These are phyloP conservation scores for Helotiales sp. DNA, from an alignment of 2,329 filamentous ascomycete genomes.

Conservation along the genomic window DNA sequence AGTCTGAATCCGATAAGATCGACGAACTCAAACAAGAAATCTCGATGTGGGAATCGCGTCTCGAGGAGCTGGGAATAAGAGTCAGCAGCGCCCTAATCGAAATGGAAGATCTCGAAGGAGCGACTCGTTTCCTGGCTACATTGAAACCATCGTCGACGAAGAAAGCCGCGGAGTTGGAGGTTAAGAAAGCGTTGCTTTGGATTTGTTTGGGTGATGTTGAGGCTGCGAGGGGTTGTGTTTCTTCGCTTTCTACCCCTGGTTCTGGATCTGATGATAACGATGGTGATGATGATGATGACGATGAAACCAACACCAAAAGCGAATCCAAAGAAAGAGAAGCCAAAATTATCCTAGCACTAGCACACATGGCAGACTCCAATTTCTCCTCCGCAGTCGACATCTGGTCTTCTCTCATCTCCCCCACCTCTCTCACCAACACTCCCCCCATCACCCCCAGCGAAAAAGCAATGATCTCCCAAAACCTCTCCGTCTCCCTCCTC, in stretches of 20 bases:
- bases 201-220: constrained; percentile 76
- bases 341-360: constrained; percentile 63
- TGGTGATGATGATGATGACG: constrained; percentile 5
- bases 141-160: constrained; percentile 40
- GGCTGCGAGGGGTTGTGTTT: constrained; percentile 59
- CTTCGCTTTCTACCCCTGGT: constrained; percentile 9
- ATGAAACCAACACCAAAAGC: not conserved
- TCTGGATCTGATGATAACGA: constrained; percentile 10
- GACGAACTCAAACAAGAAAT: constrained; percentile 45
- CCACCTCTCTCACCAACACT: not conserved
- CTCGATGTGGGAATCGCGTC: constrained; percentile 67
- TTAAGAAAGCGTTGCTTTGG: constrained; percentile 66
- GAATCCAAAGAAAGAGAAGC: constrained; percentile 34
- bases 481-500: constrained; percentile 79
- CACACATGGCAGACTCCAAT: constrained; percentile 76
- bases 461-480: constrained; percentile 75
- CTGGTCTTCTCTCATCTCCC: constrained; percentile 56
- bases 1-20: not conserved
- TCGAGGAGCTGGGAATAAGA: constrained; percentile 72
- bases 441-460: constrained; percentile 36
- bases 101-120: constrained; percentile 85
- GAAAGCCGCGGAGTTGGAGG: constrained; percentile 39
- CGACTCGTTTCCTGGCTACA: constrained; percentile 68
- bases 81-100: constrained; percentile 71
- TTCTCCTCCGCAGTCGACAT: constrained; percentile 62